Percentiles rank a stretch among this genome's conserved stretches.
Evolutionary conservation across 179 eudicot genomes (phyloP).

Genomic region (Corrigiola litoralis): DNA sequence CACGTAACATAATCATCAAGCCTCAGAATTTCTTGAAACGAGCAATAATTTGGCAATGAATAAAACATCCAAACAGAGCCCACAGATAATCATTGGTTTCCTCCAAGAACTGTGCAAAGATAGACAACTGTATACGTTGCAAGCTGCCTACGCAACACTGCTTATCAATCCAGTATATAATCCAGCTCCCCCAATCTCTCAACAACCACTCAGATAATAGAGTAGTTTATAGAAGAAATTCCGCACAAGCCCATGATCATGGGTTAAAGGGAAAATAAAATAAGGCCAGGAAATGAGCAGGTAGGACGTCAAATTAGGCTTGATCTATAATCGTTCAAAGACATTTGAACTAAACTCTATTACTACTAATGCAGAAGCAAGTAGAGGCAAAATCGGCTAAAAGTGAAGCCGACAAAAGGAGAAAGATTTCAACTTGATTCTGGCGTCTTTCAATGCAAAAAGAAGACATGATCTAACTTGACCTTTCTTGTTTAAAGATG

Average conservation of each 20-base stretch:
- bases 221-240: not conserved
- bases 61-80: conserved; percentile 13
- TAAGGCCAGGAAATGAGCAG: conserved; percentile 6
- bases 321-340: not conserved
- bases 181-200: conserved; percentile 1
- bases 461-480: conserved; percentile 15
- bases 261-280: conserved; percentile 4
- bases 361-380: conserved; percentile 11
- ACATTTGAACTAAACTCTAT: conserved; percentile 4
- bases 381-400: conserved; percentile 20
- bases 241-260: not conserved
- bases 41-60: conserved; percentile 26
- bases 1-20: not conserved
- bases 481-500: conserved; percentile 8
- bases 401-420: conserved; percentile 26
- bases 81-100: conserved; percentile 26
- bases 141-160: conserved; percentile 7
- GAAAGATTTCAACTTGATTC: conserved; percentile 30
- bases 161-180: not conserved
- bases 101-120: conserved; percentile 11
- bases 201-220: not conserved
- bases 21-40: conserved; percentile 6
- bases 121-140: not conserved
- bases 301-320: conserved; percentile 1
- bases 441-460: conserved; percentile 26